Evolutionary conservation across 306 rosid species (phyloP).

Genomic region (Quercus agrifolia): DNA sequence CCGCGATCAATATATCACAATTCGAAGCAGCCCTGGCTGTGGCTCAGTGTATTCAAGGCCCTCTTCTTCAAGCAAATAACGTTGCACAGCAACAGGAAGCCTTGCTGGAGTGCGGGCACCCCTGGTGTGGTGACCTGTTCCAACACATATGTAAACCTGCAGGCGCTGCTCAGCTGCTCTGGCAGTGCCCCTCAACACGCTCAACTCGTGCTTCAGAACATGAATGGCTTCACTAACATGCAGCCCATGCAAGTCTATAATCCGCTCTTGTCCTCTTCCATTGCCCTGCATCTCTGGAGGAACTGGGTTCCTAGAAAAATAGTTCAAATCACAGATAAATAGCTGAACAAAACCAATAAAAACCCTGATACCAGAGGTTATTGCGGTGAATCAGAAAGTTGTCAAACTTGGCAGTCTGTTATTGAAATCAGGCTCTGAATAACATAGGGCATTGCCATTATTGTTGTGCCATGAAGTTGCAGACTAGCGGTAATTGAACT

Average conservation of each 20-base stretch:
- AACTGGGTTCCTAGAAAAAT: conserved; percentile 66
- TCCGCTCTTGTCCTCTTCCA: conserved; percentile 83
- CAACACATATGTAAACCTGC: conserved; percentile 84
- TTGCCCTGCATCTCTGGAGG: conserved; percentile 65
- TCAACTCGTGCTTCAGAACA: conserved; percentile 76
- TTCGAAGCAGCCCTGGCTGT: conserved; percentile 85
- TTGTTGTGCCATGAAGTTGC: neutral
- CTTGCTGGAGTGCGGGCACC: conserved; percentile 91
- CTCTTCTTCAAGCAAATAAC: conserved; percentile 87
- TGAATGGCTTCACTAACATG: conserved; percentile 88
- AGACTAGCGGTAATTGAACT: neutral
- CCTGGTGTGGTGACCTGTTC: conserved; percentile 93
- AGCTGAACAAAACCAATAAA: neutral
- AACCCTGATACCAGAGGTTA: neutral
- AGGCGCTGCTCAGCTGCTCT: conserved; percentile 71
- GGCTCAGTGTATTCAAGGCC: conserved; percentile 86
- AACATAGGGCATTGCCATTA: neutral
- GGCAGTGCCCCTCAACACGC: conserved; percentile 73
- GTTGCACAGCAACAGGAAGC: conserved; percentile 87
- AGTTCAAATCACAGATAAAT: conserved; percentile 8
- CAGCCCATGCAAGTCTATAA: conserved; percentile 91
- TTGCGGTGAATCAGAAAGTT: neutral
- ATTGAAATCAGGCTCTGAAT: neutral
- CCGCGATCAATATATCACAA: conserved; percentile 62
- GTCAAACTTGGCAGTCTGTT: neutral